Evolutionary conservation across 208 protist genomes (phyloP), one percentile per base, ranked within the genome.

Genomic region (Leishmania arabica): DNA sequence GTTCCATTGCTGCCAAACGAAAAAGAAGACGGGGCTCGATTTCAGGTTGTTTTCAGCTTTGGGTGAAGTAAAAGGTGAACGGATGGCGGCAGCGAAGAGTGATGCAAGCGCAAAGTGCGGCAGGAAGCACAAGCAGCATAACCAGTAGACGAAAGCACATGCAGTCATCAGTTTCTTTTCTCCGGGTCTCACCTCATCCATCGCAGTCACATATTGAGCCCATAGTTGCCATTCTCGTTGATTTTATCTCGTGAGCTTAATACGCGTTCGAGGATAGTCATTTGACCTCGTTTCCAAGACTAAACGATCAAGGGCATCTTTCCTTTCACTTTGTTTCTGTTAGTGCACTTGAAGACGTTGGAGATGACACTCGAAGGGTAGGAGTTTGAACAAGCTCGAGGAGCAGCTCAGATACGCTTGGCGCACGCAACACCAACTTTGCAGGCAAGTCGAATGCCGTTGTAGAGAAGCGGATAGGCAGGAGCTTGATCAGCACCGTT

Each of bases 381-480:
- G 51, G n/a, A 5, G 54, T 76, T 9, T 1, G 13, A 49, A 21
- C 21, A 54, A 9, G 62, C 21, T 40, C 66, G 54, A 74, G 19
- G 11, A 40, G 9, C 49, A 27, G 0, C 0, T 71, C 89, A 97
- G 53, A 97, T 79, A 17, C 80, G 87, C 74, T 96, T 95, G 1
- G 94, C 92, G 7, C 94, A 71, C 21, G 83, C 84, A 24, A 97
- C 89, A 47, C 92, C 94, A 34, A 96, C 19, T 79, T 88, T 90
- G 80, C 94, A 97, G 3, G 89, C 90, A n/a, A 88, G 75, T 17
- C 91, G 85, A 62, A 97, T 96, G 24, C 88, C 90, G 69, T 97
- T 96, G 80, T 96, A 97, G 0, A 97, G 84, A 21, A 97, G 76
- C 31, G 92, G 92, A 74, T 95, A 96, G 1, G 82, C 86, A 37